Evolutionary conservation across 257 asterid genomes (phyloP).

Genomic region (Hygrophila difformis): DNA sequence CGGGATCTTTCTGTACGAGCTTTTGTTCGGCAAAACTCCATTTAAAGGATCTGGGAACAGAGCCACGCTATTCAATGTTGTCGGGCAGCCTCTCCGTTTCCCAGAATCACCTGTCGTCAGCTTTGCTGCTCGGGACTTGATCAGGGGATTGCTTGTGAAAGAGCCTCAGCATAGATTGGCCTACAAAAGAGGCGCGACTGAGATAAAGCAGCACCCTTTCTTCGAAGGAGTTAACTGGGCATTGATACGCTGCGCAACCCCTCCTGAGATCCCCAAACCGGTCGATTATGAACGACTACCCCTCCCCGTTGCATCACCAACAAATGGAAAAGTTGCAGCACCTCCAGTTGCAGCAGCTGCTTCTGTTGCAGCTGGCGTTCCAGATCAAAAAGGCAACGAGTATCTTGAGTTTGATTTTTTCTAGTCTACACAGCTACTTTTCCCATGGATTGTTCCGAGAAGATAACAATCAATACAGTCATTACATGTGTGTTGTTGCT

Average conservation of each 20-base stretch:
- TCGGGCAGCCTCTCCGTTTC: conserved; percentile 71
- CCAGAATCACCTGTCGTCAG: conserved; percentile 77
- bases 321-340: no score
- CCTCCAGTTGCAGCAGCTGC: no score
- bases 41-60: conserved; percentile 72
- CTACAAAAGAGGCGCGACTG: conserved; percentile 73
- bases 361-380: conserved; percentile 26
- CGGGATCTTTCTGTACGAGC: conserved; percentile 67
- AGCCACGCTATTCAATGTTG: conserved; percentile 68
- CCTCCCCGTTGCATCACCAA: conserved; percentile 35
- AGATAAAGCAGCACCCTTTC: conserved; percentile 81
- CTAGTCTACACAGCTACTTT: conserved; percentile 25
- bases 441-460: no score
- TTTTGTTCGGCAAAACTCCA: conserved; percentile 79
- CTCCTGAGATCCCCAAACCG: conserved; percentile 72
- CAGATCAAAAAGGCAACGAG: conserved; percentile 34
- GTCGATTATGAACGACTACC: conserved; percentile 51
- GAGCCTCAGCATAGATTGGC: conserved; percentile 84
- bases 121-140: conserved; percentile 68
- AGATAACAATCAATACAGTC: no score
- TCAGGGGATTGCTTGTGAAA: conserved; percentile 75
- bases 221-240: conserved; percentile 92
- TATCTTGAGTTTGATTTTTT: conserved; percentile 80
- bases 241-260: conserved; percentile 76
- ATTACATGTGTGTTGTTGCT: no score